These are phyloP conservation scores for Ceratobasidium sp. DNA, from an alignment of 1,284 basidiomycete species.

Conservation along the genomic window DNA sequence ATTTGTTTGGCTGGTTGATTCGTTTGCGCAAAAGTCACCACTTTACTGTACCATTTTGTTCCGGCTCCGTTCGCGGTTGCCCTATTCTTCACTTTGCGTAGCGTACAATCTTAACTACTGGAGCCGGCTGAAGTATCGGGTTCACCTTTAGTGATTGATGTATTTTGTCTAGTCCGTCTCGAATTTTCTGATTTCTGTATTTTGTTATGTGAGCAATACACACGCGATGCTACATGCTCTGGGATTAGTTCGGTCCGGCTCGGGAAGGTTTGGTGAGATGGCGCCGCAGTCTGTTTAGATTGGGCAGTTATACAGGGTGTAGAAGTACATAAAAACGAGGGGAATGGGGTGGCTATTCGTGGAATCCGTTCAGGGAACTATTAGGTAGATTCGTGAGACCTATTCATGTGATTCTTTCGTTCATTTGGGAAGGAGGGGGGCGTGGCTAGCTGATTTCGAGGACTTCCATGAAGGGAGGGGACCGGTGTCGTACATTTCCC, in stretches of 20 bases:
- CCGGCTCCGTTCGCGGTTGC: no score
- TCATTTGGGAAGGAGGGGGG: not conserved
- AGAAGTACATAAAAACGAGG: slow-evolving; percentile 27
- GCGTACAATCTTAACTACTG: slow-evolving; percentile 21
- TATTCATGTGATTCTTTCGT: slow-evolving; percentile 10
- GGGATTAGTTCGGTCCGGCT: not conserved
- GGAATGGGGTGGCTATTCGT: slow-evolving; percentile 6
- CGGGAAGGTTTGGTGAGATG: not conserved
- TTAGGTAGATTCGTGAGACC: slow-evolving; percentile 37
- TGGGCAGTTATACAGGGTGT: slow-evolving; percentile 25
- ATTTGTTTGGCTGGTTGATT: slow-evolving; percentile 26
- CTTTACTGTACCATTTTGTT: slow-evolving; percentile 21
- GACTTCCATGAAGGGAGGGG: slow-evolving; percentile 41
- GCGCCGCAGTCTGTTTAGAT: slow-evolving; percentile 5
- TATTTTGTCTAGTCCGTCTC: slow-evolving; percentile 20
- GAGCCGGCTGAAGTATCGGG: not conserved
- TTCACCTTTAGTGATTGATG: slow-evolving; percentile 27
- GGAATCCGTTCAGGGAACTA: no score
- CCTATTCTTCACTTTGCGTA: not conserved
- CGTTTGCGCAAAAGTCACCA: slow-evolving; percentile 10
- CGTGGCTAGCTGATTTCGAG: slow-evolving; percentile 34
- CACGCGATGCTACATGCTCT: slow-evolving; percentile 13
- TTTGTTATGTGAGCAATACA: slow-evolving; percentile 15
- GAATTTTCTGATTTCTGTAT: slow-evolving; percentile 26
- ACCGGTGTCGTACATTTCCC: slow-evolving; percentile 38